Conservation (phyloP, 805 yeast genomes). For the Metschnikowia arizonensis region DNA sequence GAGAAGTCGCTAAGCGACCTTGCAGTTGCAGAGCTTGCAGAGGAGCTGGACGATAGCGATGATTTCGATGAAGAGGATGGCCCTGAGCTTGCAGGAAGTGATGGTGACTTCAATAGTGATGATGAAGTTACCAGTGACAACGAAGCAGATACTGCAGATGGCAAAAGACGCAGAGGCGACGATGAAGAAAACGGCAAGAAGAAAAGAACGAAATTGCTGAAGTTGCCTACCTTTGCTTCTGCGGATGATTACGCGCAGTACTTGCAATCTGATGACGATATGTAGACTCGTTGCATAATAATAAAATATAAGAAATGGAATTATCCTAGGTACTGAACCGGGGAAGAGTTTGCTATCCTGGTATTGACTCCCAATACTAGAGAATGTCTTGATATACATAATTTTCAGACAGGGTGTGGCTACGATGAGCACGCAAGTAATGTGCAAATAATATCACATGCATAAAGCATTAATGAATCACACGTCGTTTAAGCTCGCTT, state of each 20-base stretch:
- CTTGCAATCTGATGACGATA: constrained; percentile 54
- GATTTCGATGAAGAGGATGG: constrained; percentile 32
- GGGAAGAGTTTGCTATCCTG: neutral
- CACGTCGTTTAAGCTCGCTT: neutral
- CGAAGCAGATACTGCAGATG: constrained; percentile 21
- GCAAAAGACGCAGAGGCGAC: constrained; percentile 27
- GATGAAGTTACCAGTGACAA: constrained; percentile 11
- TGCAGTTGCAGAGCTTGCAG: neutral
- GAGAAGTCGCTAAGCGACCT: constrained; percentile 7
- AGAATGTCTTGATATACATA: neutral
- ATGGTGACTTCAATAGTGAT: constrained; percentile 2
- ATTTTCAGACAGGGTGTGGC: neutral
- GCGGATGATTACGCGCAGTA: constrained; percentile 82
- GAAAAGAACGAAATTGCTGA: constrained; percentile 56
- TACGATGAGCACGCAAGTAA: neutral
- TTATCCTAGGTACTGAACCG: neutral
- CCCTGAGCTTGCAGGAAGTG: constrained; percentile 26
- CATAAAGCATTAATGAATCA: neutral
- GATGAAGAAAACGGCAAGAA: constrained; percentile 29
- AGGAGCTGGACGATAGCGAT: constrained; percentile 27
- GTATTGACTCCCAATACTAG: too few species aligned
- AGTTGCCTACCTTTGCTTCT: constrained; percentile 80
- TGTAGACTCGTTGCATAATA: neutral
- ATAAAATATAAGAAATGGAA: neutral
- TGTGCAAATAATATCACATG: neutral